Evolutionary conservation across 139 green algal genomes (phyloP).

Genomic region (Marvania coccoides): DNA sequence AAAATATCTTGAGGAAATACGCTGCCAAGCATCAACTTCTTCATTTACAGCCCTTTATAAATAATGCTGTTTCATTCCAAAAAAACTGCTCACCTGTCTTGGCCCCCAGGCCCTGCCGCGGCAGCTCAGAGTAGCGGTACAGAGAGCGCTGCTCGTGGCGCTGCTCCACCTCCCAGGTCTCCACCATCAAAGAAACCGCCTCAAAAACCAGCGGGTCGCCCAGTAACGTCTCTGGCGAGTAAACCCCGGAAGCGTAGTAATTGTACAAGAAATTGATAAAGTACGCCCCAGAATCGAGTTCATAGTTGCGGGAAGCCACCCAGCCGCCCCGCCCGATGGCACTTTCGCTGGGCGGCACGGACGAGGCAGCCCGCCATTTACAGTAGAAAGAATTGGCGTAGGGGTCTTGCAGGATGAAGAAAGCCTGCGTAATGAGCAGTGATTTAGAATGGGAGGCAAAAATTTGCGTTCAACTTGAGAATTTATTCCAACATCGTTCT

Average conservation of each 20-base stretch:
- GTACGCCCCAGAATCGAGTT: slow-evolving; percentile 57
- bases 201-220: slow-evolving; percentile 34
- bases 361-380: slow-evolving; percentile 9
- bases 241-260: slow-evolving; percentile 24
- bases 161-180: slow-evolving; percentile 38
- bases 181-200: slow-evolving; percentile 31
- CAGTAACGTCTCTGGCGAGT: slow-evolving; percentile 20
- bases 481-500: no score
- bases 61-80: background rate
- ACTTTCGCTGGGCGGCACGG: slow-evolving; percentile 24
- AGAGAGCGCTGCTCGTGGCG: slow-evolving; percentile 35
- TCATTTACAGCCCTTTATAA: no score
- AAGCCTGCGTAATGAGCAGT: slow-evolving; percentile 20
- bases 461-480: no score
- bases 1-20: no score
- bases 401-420: slow-evolving; percentile 53
- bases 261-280: slow-evolving; percentile 59
- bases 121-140: slow-evolving; percentile 52
- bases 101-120: slow-evolving; percentile 25
- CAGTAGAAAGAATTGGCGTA: slow-evolving; percentile 52
- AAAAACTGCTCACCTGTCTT: slow-evolving; percentile 19
- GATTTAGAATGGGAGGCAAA: no score
- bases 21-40: no score
- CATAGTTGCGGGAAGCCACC: slow-evolving; percentile 55
- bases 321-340: slow-evolving; percentile 38